Percentiles rank a stretch among this genome's conserved stretches.
Evolutionary conservation across 2,329 filamentous ascomycete species (phyloP).

Genomic region (Sclerotinia borealis): DNA sequence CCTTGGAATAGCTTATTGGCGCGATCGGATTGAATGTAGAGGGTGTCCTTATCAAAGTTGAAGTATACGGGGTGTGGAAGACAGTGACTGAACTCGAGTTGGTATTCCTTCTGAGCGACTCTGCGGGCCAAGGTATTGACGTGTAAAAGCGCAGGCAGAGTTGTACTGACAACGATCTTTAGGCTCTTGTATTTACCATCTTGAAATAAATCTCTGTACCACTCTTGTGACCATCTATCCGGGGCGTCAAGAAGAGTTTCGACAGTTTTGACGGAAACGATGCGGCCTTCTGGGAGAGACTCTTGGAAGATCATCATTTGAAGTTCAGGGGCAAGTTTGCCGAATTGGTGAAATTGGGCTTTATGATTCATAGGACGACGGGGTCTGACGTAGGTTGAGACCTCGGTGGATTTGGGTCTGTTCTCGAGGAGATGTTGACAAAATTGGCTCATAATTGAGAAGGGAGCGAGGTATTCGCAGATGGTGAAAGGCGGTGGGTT

Average conservation of each 20-base stretch:
- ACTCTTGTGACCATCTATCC: not conserved
- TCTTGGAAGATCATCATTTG: slow-evolving; percentile 4
- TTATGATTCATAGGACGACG: not conserved
- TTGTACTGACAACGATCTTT: not conserved
- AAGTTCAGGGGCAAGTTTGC: not conserved
- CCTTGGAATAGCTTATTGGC: not conserved
- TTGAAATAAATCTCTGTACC: not conserved
- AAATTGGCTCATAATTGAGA: not conserved
- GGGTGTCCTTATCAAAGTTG: not conserved
- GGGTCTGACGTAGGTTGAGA: not conserved
- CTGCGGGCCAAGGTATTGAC: not conserved
- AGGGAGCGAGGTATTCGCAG: not conserved
- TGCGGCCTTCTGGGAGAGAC: not conserved
- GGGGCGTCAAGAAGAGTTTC: not conserved
- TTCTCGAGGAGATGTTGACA: slow-evolving; percentile 4
- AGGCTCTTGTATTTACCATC: not conserved
- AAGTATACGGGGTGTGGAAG: not conserved
- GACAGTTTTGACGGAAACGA: not conserved
- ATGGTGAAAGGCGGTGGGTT: not conserved
- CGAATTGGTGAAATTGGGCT: not conserved
- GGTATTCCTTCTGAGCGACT: not conserved
- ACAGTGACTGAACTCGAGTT: not conserved
- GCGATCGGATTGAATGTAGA: slow-evolving; percentile 2
- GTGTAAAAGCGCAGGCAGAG: not conserved
- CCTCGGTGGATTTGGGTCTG: not conserved